phyloP scores from a whole-genome alignment of 2,329 filamentous ascomycete genomes.

The Chaetomiaceae sp. region DNA sequence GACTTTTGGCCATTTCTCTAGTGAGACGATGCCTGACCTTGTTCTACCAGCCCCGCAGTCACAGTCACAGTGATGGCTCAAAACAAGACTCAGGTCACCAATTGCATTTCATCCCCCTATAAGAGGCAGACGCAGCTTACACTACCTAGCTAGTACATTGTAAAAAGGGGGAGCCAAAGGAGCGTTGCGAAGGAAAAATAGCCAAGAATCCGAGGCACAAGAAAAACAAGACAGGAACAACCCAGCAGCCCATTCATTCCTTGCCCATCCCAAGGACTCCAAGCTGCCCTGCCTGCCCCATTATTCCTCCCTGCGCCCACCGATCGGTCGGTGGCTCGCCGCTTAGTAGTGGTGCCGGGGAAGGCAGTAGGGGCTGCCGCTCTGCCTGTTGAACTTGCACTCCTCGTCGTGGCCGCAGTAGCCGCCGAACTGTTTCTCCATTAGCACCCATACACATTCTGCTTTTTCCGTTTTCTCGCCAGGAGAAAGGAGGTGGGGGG shows the following conservation, averaged over 20 bases:
- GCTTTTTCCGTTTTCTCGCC: neutral
- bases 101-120: neutral
- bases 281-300: neutral
- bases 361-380: constrained; percentile 28
- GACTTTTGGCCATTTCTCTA: too few relatives aligned
- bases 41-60: too few relatives aligned
- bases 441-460: constrained; percentile 4
- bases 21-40: too few relatives aligned
- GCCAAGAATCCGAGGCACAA: neutral
- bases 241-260: neutral
- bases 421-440: constrained; percentile 19
- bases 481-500: neutral
- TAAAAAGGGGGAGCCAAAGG: neutral
- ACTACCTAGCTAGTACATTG: neutral
- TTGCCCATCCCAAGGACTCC: too few relatives aligned
- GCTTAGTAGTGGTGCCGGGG: constrained; percentile 2
- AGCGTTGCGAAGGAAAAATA: constrained; percentile 10
- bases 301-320: neutral
- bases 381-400: constrained; percentile 23
- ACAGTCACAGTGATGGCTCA: too few relatives aligned
- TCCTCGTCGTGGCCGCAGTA: constrained; percentile 15
- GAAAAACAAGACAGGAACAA: neutral
- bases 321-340: too few relatives aligned
- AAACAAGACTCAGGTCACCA: neutral
- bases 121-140: neutral